Evolutionary conservation across 768 basidiomycete species (phyloP), one percentile per base, ranked within the genome.

Genomic region (Epithele typhae): DNA sequence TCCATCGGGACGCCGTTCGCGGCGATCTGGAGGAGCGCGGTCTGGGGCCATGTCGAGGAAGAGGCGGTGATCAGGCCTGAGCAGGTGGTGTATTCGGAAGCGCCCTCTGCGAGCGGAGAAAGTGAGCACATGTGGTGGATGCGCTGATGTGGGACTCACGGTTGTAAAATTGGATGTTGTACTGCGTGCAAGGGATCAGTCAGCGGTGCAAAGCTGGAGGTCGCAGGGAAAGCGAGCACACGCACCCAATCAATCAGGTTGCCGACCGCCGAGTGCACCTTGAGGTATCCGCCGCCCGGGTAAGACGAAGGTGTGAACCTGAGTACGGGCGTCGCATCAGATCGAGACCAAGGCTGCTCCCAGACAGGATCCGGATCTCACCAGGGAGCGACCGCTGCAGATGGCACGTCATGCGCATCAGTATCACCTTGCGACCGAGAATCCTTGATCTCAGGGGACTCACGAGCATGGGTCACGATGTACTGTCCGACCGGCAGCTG

Each of bases 31-130:
- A 79, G 73, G 24, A 73, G 63, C 0, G 84, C 72, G 0, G 82
- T 73, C 32, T 80, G 44, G 7, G 86, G 87, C 79, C 79, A 87
- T 33, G 67, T 61, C 45, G 63, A 69, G 4, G 81, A 80, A 6
- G 83, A 86, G 1, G 72, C 60, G 3, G 68, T 78, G 38, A 88
- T 64, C 23, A 91, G 75, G 32, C 72, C 74, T 18, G 59, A 40
- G 59, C 84, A 87, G 23, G 79, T 81, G 5, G 79, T 80, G 59
- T 85, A 87, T 56, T 84, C 84, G 12, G 64, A 65, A 17, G 67
- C 54, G 34, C 81, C 83, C 72, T 84, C 82, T 84, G 60, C 19
- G 27, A 19, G 6, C 35, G 35, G n/a, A 6, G 8, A 19, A 36
- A 21, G 46, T 4, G 5, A n/a, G 32, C 2, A 15, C 19, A 3